Evolutionary conservation across 2,329 filamentous ascomycete genomes (phyloP).

Genomic region (Epichloe coenophiala): DNA sequence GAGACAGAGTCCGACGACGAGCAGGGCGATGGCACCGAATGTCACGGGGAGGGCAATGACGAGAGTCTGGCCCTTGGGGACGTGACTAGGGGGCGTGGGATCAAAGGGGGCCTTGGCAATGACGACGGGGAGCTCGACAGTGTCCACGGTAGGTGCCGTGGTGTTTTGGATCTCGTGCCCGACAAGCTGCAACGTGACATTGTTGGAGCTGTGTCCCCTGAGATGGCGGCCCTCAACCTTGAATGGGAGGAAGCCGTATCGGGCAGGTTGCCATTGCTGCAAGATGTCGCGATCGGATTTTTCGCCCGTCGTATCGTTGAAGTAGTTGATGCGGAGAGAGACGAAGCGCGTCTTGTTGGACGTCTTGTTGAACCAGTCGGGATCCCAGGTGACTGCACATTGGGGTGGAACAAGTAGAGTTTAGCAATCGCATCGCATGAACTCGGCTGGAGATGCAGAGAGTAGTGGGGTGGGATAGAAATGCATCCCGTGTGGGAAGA

Average conservation of each 20-base stretch:
- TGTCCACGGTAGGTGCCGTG: conserved; percentile 23
- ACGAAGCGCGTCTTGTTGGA: conserved; percentile 21
- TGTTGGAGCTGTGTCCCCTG: conserved; percentile 17
- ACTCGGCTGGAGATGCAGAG: not conserved
- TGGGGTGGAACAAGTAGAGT: not conserved
- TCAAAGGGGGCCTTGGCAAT: conserved; percentile 21
- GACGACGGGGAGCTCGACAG: conserved; percentile 27
- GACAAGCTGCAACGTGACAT: conserved; percentile 35
- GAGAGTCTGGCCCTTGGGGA: conserved; percentile 26
- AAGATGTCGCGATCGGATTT: conserved; percentile 23
- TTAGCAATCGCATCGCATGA: no score
- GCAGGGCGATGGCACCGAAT: conserved; percentile 31
- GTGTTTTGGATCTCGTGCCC: conserved; percentile 19
- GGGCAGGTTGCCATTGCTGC: conserved; percentile 19
- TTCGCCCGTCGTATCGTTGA: conserved; percentile 23
- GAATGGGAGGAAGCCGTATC: conserved; percentile 36
- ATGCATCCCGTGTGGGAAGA: not conserved
- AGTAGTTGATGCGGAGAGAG: conserved; percentile 26
- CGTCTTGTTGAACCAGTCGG: conserved; percentile 32
- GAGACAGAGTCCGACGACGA: conserved; percentile 41
- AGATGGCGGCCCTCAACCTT: conserved; percentile 23
- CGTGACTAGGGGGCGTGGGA: conserved; percentile 20
- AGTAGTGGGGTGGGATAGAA: no score
- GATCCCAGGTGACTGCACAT: conserved; percentile 41
- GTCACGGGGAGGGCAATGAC: conserved; percentile 39